Base-by-base conservation (phyloP, 495 filamentous ascomycete genomes). In the Aspergillus indologenus region DNA sequence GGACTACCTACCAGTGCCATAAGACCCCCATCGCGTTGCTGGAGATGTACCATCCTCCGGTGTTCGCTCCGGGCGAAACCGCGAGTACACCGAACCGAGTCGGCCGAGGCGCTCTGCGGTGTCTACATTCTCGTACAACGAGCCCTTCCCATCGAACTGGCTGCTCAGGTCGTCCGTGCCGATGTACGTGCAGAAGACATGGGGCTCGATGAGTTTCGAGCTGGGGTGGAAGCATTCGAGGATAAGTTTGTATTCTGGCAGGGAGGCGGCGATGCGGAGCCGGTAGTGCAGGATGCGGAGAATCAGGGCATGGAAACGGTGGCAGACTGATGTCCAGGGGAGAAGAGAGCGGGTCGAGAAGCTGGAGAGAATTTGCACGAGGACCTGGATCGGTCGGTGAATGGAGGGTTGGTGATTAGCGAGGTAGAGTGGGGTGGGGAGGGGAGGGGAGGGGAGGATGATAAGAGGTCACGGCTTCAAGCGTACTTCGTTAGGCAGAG, bases 171-270 rank as follows among this genome's bases (percentile, higher is more conserved):
- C 74, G 23, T 76, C 78, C 6, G 85, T 91, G 45, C 79, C 81
- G 7, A 87, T 77, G 61, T 88, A 87, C 48, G 82, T 79, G 74
- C 88, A 90, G 68, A 82, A 85, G 2, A 88, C 81, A 46, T 85
- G 85, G 2, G 88, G 85, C 50, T 86, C 86, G 14, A 79, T 84
- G 26, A 88, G 72, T 67, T 84, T 87, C n/a, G 81, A 83, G 60
- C 76, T 83, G 0, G 90, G 90, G 61, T 88, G 88, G 65, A 86
- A 91, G 74, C 87, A 90, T 76, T 91, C 88, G 15, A 94, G 80
- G 19, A 91, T 84, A 24, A 92, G 71, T 44, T 83, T 77, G 66
- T 87, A 83, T 54, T 85, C 82, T 18, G 80, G 71, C 17, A 87
- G 72, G 9, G 77, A 70, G 4, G 84, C 77, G 22, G 83, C 82